These are phyloP conservation scores for Skeletonema grethae DNA, from an alignment of 108 stramenopile species.

Conservation along the genomic window DNA sequence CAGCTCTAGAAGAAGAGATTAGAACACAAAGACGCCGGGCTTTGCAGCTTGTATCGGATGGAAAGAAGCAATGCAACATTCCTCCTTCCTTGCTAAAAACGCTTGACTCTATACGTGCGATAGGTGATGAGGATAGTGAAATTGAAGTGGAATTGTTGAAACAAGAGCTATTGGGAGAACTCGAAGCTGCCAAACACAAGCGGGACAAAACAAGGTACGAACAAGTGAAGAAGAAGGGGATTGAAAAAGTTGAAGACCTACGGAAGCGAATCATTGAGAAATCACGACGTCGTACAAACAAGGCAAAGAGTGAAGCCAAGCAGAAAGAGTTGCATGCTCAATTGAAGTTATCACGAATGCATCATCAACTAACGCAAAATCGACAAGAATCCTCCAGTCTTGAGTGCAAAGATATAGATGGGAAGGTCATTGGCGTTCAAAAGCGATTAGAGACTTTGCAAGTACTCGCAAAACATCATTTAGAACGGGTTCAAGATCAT, in stretches of 20 bases:
- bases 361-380: no score
- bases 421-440: constrained; percentile 7
- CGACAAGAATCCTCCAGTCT: background rate
- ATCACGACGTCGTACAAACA: no score
- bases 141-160: background rate
- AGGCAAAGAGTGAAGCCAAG: no score
- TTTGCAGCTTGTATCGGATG: background rate
- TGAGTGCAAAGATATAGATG: background rate
- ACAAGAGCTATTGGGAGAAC: background rate
- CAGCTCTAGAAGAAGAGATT: background rate
- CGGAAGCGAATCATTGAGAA: no score
- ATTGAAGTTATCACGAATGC: no score
- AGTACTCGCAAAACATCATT: constrained; percentile 12
- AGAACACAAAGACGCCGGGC: background rate
- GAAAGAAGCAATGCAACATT: background rate
- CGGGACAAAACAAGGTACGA: background rate
- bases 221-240: background rate
- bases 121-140: background rate
- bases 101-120: background rate
- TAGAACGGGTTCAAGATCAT: background rate
- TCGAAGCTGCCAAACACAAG: background rate
- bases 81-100: background rate
- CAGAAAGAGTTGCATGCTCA: no score
- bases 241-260: no score
- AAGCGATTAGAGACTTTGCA: constrained; percentile 8